Conservation (phyloP, 371 early-diverging fungal genomes). For the Parasitella parasitica region DNA sequence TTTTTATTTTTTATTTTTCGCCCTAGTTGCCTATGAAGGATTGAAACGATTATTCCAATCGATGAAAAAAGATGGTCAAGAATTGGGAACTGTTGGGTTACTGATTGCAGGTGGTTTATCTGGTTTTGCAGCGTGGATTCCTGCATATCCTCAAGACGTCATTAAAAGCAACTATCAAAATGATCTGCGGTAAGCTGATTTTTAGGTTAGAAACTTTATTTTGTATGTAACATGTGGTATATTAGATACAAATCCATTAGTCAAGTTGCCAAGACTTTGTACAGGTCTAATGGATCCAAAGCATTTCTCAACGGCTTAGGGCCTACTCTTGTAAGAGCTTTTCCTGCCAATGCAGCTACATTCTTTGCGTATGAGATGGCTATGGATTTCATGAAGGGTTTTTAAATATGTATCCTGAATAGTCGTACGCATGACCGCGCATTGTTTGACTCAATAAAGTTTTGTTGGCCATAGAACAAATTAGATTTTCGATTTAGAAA, state of each 20-base stretch:
- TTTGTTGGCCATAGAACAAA: neutral
- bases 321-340: conserved; percentile 86
- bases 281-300: conserved; percentile 41
- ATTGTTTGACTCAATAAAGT: neutral
- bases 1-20: too few relatives aligned
- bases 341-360: conserved; percentile 90
- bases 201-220: neutral
- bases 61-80: conserved; percentile 41
- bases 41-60: conserved; percentile 56
- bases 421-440: too few relatives aligned
- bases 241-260: conserved; percentile 21
- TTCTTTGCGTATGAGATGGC: conserved; percentile 82
- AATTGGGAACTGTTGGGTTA: conserved; percentile 57
- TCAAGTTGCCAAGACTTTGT: conserved; percentile 12
- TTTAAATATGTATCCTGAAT: too few relatives aligned
- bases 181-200: conserved; percentile 33
- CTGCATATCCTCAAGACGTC: conserved; percentile 88
- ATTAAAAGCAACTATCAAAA: conserved; percentile 81
- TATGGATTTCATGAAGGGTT: conserved; percentile 50
- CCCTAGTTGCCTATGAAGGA: conserved; percentile 66
- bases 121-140: conserved; percentile 83
- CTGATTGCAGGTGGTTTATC: conserved; percentile 82
- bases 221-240: neutral
- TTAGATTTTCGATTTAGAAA: too few relatives aligned
- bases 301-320: conserved; percentile 80